phyloP scores from a whole-genome alignment of 2,329 filamentous ascomycete genomes.

The Sporothrix schenckii region DNA sequence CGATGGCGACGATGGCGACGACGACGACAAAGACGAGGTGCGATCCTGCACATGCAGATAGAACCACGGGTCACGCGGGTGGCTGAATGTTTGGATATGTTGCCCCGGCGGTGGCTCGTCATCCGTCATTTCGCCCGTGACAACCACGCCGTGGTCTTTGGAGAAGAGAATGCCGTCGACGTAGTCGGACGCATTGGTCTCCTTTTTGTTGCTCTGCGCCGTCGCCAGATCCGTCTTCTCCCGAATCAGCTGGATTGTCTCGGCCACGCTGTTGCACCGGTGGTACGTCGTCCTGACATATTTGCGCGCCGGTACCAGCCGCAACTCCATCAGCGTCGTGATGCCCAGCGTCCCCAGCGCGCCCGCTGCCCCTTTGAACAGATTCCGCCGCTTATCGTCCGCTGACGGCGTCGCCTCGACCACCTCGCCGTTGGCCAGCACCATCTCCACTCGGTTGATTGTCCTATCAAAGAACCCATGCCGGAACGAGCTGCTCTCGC shows the following conservation, averaged over 20 bases:
- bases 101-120: conserved; percentile 46
- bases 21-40: conserved; percentile 35
- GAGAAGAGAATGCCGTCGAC: conserved; percentile 73
- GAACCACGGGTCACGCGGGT: conserved; percentile 72
- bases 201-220: background rate
- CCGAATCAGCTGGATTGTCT: conserved; percentile 51
- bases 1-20: background rate
- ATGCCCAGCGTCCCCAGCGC: conserved; percentile 70
- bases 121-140: conserved; percentile 65
- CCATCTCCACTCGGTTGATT: conserved; percentile 66
- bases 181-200: conserved; percentile 55
- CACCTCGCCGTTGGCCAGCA: conserved; percentile 67
- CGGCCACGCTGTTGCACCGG: conserved; percentile 52
- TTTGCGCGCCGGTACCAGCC: conserved; percentile 60
- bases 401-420: conserved; percentile 49
- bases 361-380: conserved; percentile 68
- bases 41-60: conserved; percentile 68
- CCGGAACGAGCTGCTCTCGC: conserved; percentile 70
- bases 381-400: conserved; percentile 51
- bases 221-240: conserved; percentile 39
- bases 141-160: conserved; percentile 64
- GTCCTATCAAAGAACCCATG: conserved; percentile 73
- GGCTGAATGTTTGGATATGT: conserved; percentile 57
- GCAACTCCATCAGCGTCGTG: conserved; percentile 67
- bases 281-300: conserved; percentile 67